Evolutionary conservation across 352 stramenopile species (phyloP).

Genomic region (Pythium aquatile): DNA sequence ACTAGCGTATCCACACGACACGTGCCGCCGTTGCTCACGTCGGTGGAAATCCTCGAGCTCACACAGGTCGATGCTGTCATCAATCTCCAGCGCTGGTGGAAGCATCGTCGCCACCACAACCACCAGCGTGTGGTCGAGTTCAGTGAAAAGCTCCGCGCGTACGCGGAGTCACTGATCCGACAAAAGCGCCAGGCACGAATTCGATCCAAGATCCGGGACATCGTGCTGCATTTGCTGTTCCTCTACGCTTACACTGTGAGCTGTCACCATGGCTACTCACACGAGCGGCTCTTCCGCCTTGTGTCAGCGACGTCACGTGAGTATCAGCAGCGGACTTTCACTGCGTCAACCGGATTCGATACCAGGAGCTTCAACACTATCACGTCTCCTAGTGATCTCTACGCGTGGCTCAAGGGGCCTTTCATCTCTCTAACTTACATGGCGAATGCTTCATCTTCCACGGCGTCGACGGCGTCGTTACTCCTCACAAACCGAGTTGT

Average conservation of each 20-base stretch:
- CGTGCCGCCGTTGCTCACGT: conserved; percentile 12
- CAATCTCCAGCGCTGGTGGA: conserved; percentile 49
- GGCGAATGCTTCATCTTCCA: background rate
- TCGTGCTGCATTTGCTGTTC: conserved; percentile 47
- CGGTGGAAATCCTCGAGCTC: conserved; percentile 42
- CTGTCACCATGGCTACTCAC: conserved; percentile 26
- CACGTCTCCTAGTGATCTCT: conserved; percentile 23
- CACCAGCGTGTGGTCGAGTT: conserved; percentile 35
- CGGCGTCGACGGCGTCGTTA: background rate
- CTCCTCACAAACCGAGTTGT: conserved; percentile 37
- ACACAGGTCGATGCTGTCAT: conserved; percentile 38
- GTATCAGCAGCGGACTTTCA: conserved; percentile 7
- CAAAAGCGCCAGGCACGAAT: conserved; percentile 35
- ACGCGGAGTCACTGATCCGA: conserved; percentile 33
- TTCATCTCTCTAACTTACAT: conserved; percentile 31
- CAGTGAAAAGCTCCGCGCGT: conserved; percentile 29
- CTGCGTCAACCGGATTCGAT: conserved; percentile 1
- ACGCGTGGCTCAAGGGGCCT: conserved; percentile 33
- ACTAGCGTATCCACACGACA: background rate
- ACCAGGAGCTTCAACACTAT: conserved; percentile 25
- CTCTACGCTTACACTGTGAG: conserved; percentile 41
- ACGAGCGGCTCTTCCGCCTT: conserved; percentile 42
- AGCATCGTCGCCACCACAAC: conserved; percentile 27
- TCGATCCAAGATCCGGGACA: conserved; percentile 45
- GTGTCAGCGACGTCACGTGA: conserved; percentile 31